Percentiles rank a stretch among this genome's conserved stretches.
Conservation (phyloP, 805 yeast genomes). For the Candida glaebosa region DNA sequence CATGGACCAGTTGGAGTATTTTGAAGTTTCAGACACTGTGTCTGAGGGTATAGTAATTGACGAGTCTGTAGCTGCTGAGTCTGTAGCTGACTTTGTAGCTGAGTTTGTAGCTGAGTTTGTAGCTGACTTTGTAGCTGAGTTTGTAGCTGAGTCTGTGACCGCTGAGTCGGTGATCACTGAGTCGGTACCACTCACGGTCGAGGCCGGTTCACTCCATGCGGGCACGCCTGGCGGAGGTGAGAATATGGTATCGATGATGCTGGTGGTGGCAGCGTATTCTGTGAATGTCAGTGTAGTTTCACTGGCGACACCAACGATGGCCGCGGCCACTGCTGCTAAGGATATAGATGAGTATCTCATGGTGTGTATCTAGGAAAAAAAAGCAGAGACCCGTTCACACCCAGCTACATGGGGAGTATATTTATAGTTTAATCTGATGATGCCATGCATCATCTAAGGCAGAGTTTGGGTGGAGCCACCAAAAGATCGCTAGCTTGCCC, state of each 20-base stretch:
- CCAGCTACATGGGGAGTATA: too few species aligned
- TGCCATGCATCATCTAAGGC: too few species aligned
- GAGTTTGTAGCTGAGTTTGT: conserved; percentile 1
- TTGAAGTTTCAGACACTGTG: not conserved
- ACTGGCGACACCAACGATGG: not conserved
- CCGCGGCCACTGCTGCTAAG: not conserved
- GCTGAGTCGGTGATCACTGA: not conserved
- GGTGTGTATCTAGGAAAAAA: not conserved
- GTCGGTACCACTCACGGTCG: not conserved
- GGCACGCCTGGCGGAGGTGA: not conserved
- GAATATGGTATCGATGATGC: not conserved
- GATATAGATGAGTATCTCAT: not conserved
- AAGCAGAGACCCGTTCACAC: too few species aligned
- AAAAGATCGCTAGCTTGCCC: too few species aligned
- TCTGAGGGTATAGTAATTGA: conserved; percentile 7
- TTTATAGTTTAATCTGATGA: too few species aligned
- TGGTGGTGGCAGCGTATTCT: not conserved
- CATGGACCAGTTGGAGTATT: not conserved
- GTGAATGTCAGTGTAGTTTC: not conserved
- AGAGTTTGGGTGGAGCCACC: too few species aligned
- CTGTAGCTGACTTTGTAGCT: conserved; percentile 6
- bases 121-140: too few species aligned
- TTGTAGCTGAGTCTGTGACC: not conserved
- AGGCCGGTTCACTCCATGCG: not conserved
- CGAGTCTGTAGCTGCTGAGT: conserved; percentile 8